Evolutionary conservation across 768 basidiomycete species (phyloP).

Genomic region (Lentinus tigrinus): DNA sequence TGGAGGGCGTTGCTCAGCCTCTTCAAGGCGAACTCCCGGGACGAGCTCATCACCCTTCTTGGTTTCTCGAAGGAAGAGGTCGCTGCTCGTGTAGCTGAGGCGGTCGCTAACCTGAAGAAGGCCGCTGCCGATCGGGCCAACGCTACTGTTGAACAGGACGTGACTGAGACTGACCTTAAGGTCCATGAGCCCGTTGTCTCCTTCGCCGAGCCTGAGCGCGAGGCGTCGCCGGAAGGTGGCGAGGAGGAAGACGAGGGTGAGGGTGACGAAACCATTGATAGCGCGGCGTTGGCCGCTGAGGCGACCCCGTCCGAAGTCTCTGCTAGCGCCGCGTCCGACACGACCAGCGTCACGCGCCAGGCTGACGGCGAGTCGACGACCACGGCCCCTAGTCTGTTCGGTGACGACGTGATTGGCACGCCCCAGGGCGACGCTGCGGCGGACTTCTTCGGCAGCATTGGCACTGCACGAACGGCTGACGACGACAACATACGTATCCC

Average conservation of each 20-base stretch:
- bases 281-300: conserved; percentile 41
- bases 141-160: conserved; percentile 32
- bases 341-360: conserved; percentile 50
- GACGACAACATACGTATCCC: conserved; percentile 58
- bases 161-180: conserved; percentile 35
- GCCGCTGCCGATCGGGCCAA: conserved; percentile 33
- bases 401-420: conserved; percentile 70
- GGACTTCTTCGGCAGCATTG: conserved; percentile 89
- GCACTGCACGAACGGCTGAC: conserved; percentile 45
- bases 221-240: conserved; percentile 36
- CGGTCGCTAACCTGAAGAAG: conserved; percentile 71
- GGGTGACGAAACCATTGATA: conserved; percentile 30
- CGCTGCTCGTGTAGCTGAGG: conserved; percentile 73
- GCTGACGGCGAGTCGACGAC: conserved; percentile 79
- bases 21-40: conserved; percentile 85
- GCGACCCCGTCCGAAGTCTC: conserved; percentile 77
- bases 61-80: conserved; percentile 93
- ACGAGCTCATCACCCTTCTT: conserved; percentile 85
- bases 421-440: conserved; percentile 65
- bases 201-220: conserved; percentile 73
- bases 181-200: conserved; percentile 78
- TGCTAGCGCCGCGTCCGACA: conserved; percentile 53
- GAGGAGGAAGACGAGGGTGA: conserved; percentile 41
- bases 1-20: conserved; percentile 91
- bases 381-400: conserved; percentile 85